These are phyloP conservation scores for Zostera marina DNA, from an alignment of 116 monocot species.

Conservation along the genomic window DNA sequence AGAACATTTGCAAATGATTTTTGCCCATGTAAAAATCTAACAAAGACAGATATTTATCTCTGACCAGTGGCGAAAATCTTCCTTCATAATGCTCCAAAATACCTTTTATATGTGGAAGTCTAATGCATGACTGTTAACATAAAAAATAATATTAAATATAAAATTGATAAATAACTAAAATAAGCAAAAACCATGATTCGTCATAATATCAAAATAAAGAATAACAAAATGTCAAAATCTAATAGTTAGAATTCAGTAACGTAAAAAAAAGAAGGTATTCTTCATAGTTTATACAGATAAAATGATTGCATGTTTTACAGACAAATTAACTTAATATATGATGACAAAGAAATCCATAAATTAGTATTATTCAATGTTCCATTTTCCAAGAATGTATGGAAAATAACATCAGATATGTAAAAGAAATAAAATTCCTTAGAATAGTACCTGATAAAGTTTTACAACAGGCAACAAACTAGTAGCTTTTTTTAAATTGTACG, in stretches of 20 bases:
- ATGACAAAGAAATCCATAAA: too few relatives aligned
- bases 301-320: too few relatives aligned
- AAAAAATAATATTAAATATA: not conserved
- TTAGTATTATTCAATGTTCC: too few relatives aligned
- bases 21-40: slow-evolving; percentile 41
- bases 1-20: slow-evolving; percentile 44
- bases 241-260: too few relatives aligned
- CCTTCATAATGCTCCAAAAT: slow-evolving; percentile 61
- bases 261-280: too few relatives aligned
- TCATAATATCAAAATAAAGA: too few relatives aligned
- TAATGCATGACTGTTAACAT: slow-evolving; percentile 52
- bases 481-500: slow-evolving; percentile 47
- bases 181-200: too few relatives aligned
- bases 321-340: too few relatives aligned
- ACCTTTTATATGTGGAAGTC: slow-evolving; percentile 61
- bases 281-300: too few relatives aligned
- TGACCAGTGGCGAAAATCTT: slow-evolving; percentile 52
- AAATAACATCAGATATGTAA: not conserved
- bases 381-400: too few relatives aligned
- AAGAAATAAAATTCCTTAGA: not conserved
- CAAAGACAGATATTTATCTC: slow-evolving; percentile 32
- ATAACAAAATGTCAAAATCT: too few relatives aligned
- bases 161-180: too few relatives aligned
- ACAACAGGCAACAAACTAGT: slow-evolving; percentile 70
- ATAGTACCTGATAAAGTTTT: slow-evolving; percentile 85